phyloP scores from a whole-genome alignment of 176 grass and related monocot genomes.

The Secale cereale region DNA sequence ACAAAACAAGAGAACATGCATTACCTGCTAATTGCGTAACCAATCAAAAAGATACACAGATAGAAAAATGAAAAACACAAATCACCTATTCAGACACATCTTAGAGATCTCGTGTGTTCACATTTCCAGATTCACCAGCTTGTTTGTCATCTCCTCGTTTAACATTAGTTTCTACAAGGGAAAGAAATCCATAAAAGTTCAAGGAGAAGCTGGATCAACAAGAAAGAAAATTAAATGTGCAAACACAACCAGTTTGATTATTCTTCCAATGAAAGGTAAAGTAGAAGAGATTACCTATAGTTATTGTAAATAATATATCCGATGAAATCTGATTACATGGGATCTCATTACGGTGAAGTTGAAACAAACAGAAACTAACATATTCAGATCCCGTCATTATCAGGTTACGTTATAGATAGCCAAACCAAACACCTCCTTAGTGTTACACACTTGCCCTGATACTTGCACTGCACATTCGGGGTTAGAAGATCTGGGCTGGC shows the following conservation, averaged over 20 bases:
- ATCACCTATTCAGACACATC: background rate
- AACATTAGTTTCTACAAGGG: background rate
- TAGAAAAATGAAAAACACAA: background rate
- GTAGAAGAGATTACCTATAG: background rate
- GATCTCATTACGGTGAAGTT: too few species aligned
- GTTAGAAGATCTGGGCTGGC: too few species aligned
- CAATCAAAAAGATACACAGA: background rate
- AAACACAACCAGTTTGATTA: background rate
- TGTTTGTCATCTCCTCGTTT: background rate
- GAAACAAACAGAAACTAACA: too few species aligned
- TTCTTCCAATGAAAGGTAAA: background rate
- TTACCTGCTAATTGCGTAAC: background rate
- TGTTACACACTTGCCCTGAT: too few species aligned
- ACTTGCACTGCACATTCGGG: too few species aligned
- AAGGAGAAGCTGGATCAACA: background rate
- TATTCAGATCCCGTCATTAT: too few species aligned
- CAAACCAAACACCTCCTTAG: too few species aligned
- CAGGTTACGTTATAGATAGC: too few species aligned
- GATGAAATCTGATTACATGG: too few species aligned
- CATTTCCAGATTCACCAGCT: background rate
- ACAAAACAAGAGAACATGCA: too few species aligned
- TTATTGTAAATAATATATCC: constrained; percentile 1
- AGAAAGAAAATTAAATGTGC: background rate
- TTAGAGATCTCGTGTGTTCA: background rate
- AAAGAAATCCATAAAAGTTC: background rate